Evolutionary conservation across 1,284 basidiomycete genomes (phyloP), one percentile per base, ranked within the genome.

Genomic region (Neotropicomus parvogracilis): DNA sequence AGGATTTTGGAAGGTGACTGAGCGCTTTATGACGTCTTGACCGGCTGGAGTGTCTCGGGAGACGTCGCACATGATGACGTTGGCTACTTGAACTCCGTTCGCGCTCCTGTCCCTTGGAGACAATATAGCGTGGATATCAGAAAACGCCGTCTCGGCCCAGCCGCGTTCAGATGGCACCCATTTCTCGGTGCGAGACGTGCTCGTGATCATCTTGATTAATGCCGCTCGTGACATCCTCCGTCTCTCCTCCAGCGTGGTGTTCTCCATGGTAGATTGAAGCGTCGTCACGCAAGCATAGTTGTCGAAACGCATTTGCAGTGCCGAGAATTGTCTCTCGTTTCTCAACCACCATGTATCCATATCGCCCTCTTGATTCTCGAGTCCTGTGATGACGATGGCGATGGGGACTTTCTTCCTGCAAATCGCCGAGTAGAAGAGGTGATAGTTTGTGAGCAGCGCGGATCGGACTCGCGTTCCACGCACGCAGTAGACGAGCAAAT

Each of bases 341-440:
- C 39, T n/a, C 32, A 28, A 9, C 61, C 61, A 63, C 61, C 61
- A 63, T 1, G 42, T 40, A 3, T 58, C 59, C 61, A 63, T 66
- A 13, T 39, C 38, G 3, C 44, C 57, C 4, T 50, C 57, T 12
- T 65, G 49, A 20, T 67, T 64, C 48, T 63, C 61, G 9, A 63
- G 59, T n/a, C 64, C 64, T 9, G 63, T 66, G n/a, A 67, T 27
- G 0, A 51, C 64, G 40, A 64, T 42, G 5, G 58, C 61, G 16
- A 63, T 64, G 8, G 61, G 61, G 28, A 63, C 63, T 40, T 66
- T 67, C 48, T 50, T 64, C 38, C 61, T 48, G 43, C 59, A 63
- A 12, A 63, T 62, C 9, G 54, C 59, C 9, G 59, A 62, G 40
- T 65, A 62, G 38, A 63, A 65, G 40, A 63, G 41, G 32, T 64